phyloP scores from a whole-genome alignment of 2,329 filamentous ascomycete species.

The Ophiostoma angusticollis region DNA sequence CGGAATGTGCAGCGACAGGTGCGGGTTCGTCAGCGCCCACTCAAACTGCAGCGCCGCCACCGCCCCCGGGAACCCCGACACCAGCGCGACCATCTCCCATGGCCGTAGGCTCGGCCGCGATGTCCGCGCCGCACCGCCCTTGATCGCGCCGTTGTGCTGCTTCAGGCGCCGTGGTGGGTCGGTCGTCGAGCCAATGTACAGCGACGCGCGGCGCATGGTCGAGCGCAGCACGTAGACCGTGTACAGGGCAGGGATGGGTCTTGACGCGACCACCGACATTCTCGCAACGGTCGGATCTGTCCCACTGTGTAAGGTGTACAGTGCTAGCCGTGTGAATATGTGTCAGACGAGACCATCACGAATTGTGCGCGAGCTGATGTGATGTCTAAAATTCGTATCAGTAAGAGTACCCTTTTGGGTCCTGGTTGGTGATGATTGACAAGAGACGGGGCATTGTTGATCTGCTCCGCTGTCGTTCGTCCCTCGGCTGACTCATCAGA shows the following conservation, averaged over 20 bases:
- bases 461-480: too few relatives aligned
- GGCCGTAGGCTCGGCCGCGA: slow-evolving; percentile 55
- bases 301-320: too few relatives aligned
- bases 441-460: too few relatives aligned
- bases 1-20: slow-evolving; percentile 67
- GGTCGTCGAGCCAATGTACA: slow-evolving; percentile 89
- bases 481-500: too few relatives aligned
- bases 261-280: slow-evolving; percentile 28
- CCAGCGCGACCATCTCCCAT: slow-evolving; percentile 81
- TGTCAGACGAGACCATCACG: too few relatives aligned
- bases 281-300: too few relatives aligned
- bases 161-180: slow-evolving; percentile 71
- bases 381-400: too few relatives aligned
- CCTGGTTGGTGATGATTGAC: too few relatives aligned
- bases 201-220: slow-evolving; percentile 52
- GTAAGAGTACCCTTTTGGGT: too few relatives aligned
- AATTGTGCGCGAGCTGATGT: too few relatives aligned
- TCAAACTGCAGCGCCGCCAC: slow-evolving; percentile 89
- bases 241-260: slow-evolving; percentile 75
- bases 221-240: slow-evolving; percentile 88
- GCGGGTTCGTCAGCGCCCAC: slow-evolving; percentile 84
- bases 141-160: slow-evolving; percentile 79
- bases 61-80: slow-evolving; percentile 79
- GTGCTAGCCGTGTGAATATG: too few relatives aligned
- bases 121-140: slow-evolving; percentile 72